These are phyloP conservation scores for Schizothecium vesticola DNA, from an alignment of 495 filamentous ascomycete genomes.

Conservation along the genomic window DNA sequence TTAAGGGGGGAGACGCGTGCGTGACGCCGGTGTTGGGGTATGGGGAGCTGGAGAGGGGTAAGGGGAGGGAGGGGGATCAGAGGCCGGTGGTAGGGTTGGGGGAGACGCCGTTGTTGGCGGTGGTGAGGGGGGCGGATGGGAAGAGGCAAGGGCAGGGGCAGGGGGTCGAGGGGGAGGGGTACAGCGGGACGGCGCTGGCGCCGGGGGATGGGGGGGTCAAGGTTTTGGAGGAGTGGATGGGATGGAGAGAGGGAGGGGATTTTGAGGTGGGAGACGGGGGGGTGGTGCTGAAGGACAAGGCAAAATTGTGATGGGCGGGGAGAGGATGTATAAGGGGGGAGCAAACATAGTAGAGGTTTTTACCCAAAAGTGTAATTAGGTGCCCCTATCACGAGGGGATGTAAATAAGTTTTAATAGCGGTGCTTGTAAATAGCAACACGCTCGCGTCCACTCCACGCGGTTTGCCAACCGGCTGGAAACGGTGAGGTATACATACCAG, in stretches of 20 bases:
- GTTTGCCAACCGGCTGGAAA: background rate
- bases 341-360: background rate
- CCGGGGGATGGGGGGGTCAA: constrained; percentile 69
- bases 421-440: too few relatives aligned
- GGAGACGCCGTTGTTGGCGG: constrained; percentile 56
- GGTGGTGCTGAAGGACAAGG: constrained; percentile 43
- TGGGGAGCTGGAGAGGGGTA: constrained; percentile 56
- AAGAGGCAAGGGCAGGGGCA: constrained; percentile 42
- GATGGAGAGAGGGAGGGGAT: constrained; percentile 66
- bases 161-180: constrained; percentile 54
- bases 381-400: background rate
- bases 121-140: constrained; percentile 35
- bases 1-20: constrained; percentile 87
- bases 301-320: constrained; percentile 43
- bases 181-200: constrained; percentile 52
- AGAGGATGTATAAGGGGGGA: background rate
- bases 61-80: constrained; percentile 60
- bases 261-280: constrained; percentile 61
- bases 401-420: too few relatives aligned
- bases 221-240: constrained; percentile 66
- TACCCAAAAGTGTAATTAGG: background rate
- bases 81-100: constrained; percentile 65
- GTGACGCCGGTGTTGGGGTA: constrained; percentile 79
- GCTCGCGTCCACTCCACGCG: too few relatives aligned
- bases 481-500: too few relatives aligned